These are phyloP conservation scores for Candida khao-thaluensis DNA, from an alignment of 805 yeast species.

Conservation along the genomic window DNA sequence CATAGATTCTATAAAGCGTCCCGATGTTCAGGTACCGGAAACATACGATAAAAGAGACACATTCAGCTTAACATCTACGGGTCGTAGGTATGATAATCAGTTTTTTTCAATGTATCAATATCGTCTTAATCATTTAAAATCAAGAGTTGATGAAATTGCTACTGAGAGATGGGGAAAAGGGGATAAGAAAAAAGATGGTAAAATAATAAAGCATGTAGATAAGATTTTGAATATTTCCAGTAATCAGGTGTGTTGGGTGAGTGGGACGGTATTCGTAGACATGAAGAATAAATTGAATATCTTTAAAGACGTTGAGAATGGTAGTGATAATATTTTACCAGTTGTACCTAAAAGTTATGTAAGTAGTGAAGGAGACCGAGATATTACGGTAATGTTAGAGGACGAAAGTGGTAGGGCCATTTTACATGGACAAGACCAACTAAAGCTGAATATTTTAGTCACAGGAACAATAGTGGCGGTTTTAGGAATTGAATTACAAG, in stretches of 20 bases:
- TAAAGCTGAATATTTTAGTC: slow-evolving; percentile 59
- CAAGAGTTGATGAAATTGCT: slow-evolving; percentile 34
- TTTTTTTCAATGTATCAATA: slow-evolving; percentile 45
- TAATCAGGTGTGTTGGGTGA: slow-evolving; percentile 70
- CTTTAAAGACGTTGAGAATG: slow-evolving; percentile 71
- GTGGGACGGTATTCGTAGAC: slow-evolving; percentile 85
- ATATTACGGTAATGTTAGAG: slow-evolving; percentile 65
- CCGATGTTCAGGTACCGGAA: background rate
- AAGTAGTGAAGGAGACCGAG: slow-evolving; percentile 10
- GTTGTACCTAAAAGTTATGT: slow-evolving; percentile 29
- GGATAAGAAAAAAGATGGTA: slow-evolving; percentile 31
- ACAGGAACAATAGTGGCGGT: slow-evolving; percentile 90
- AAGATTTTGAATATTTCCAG: slow-evolving; percentile 59
- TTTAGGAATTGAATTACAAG: slow-evolving; percentile 78
- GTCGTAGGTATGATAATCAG: slow-evolving; percentile 38
- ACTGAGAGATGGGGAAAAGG: slow-evolving; percentile 55
- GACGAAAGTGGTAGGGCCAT: slow-evolving; percentile 90
- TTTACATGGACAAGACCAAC: slow-evolving; percentile 59
- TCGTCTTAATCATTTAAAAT: slow-evolving; percentile 31
- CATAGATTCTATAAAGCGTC: background rate
- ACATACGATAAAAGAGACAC: slow-evolving; percentile 15
- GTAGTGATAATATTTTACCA: slow-evolving; percentile 51
- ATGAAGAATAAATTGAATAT: slow-evolving; percentile 84
- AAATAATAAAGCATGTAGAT: slow-evolving; percentile 30
- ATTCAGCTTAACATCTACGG: slow-evolving; percentile 20